These are phyloP conservation scores for Monosporascus cannonballus DNA, from an alignment of 2,329 filamentous ascomycete genomes.

Conservation along the genomic window DNA sequence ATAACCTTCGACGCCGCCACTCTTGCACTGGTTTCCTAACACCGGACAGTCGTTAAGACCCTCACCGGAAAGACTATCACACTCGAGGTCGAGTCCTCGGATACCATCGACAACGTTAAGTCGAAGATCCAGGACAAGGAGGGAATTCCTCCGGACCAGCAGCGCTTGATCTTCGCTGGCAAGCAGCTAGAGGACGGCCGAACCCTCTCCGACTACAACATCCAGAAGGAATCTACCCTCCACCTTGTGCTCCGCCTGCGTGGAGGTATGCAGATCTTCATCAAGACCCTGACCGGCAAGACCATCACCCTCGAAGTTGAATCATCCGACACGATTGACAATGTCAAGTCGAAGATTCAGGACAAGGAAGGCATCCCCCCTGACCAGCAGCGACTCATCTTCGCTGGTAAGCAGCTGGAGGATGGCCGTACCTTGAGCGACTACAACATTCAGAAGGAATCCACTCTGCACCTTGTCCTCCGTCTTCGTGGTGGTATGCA, in stretches of 20 bases:
- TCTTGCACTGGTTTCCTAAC: constrained; percentile 8
- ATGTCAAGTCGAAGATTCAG: constrained; percentile 90
- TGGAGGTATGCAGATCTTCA: constrained; percentile 86
- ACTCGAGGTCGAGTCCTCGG: constrained; percentile 79
- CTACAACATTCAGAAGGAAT: constrained; percentile 96
- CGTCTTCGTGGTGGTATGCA: constrained; percentile 78
- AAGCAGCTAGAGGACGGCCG: constrained; percentile 65
- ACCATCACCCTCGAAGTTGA: too few relatives aligned
- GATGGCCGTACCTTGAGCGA: constrained; percentile 86
- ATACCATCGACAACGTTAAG: constrained; percentile 68
- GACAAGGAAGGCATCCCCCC: constrained; percentile 92
- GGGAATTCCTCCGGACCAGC: constrained; percentile 91
- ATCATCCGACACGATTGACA: constrained; percentile 26
- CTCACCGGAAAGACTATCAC: constrained; percentile 95
- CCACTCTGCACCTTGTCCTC: constrained; percentile 73
- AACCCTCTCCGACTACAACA: constrained; percentile 73
- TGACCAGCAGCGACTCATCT: constrained; percentile 90
- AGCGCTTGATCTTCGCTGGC: constrained; percentile 91
- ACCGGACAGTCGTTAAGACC: constrained; percentile 59
- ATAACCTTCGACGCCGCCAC: background rate
- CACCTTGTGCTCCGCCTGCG: constrained; percentile 82
- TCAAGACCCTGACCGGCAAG: constrained; percentile 65
- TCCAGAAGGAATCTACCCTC: constrained; percentile 86
- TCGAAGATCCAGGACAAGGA: constrained; percentile 97
- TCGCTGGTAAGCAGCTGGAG: constrained; percentile 88